Percentiles rank a stretch among this genome's conserved stretches.
These are phyloP conservation scores for Penicillium herquei DNA, from an alignment of 495 filamentous ascomycete genomes.

Conservation along the genomic window DNA sequence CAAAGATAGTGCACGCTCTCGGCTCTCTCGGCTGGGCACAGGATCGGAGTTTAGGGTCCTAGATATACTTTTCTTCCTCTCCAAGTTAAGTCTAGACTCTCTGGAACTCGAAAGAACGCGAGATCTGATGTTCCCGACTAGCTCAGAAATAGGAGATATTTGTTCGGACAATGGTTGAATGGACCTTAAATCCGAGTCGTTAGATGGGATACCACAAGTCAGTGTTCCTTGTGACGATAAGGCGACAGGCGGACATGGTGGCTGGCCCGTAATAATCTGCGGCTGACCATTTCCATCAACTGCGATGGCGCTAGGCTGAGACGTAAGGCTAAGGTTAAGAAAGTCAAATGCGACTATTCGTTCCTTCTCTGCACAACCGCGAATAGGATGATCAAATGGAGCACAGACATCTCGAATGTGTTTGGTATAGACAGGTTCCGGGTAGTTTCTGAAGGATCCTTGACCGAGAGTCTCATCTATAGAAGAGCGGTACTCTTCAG, in stretches of 20 bases:
- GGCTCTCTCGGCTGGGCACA: conserved; percentile 43
- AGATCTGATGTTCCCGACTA: conserved; percentile 30
- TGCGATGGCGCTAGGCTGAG: conserved; percentile 65
- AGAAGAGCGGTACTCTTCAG: conserved; percentile 40
- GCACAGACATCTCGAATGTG: conserved; percentile 46
- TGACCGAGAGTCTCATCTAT: conserved; percentile 42
- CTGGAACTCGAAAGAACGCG: conserved; percentile 22
- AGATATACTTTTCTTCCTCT: conserved; percentile 8
- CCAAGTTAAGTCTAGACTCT: conserved; percentile 2
- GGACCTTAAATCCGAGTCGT: conserved; percentile 29
- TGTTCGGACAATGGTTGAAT: conserved; percentile 33
- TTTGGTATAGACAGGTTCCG: conserved; percentile 48
- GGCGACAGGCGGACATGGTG: conserved; percentile 52
- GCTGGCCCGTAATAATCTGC: conserved; percentile 60
- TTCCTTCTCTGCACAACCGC: conserved; percentile 52
- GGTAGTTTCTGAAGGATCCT: conserved; percentile 39
- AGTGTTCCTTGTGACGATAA: conserved; percentile 45
- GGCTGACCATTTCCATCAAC: conserved; percentile 67
- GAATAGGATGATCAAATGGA: conserved; percentile 42
- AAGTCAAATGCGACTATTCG: conserved; percentile 87
- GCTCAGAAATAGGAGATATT: conserved; percentile 28
- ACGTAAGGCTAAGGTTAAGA: conserved; percentile 59
- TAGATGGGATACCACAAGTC: conserved; percentile 31
- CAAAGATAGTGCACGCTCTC: conserved; percentile 38
- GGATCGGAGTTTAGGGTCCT: conserved; percentile 18